Conservation (phyloP, 768 basidiomycete genomes). For the Neoboletus magnificus region DNA sequence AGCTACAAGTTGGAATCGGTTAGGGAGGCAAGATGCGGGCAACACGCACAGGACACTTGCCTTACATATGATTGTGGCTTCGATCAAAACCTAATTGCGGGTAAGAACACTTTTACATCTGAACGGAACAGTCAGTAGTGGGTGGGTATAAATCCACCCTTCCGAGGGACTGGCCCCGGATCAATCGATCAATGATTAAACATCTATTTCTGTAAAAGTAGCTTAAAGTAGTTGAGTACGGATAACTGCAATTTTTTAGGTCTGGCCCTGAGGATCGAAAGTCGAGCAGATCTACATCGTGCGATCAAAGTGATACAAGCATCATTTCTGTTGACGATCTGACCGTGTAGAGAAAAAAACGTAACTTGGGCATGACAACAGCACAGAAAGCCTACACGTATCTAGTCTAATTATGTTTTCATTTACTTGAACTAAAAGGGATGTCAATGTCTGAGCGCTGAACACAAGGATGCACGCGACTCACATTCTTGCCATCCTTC, state of each 20-base stretch:
- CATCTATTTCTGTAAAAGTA: background rate
- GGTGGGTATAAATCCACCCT: background rate
- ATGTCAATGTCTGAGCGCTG: background rate
- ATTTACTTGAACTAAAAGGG: conserved; percentile 22
- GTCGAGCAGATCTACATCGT: background rate
- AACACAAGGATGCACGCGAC: conserved; percentile 31
- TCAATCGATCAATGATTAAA: background rate
- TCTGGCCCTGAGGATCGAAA: background rate
- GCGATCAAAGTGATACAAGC: background rate
- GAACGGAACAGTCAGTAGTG: background rate
- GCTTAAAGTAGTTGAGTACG: background rate
- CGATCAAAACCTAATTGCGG: background rate
- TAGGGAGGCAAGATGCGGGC: too few species aligned
- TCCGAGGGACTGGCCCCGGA: background rate
- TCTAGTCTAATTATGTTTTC: conserved; percentile 15
- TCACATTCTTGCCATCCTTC: conserved; percentile 86
- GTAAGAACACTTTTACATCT: background rate
- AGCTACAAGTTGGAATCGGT: too few species aligned
- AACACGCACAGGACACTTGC: too few species aligned
- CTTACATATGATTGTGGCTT: background rate
- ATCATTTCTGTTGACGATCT: background rate
- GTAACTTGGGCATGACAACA: conserved; percentile 2
- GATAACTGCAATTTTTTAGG: background rate
- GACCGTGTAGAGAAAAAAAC: background rate
- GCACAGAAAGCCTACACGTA: conserved; percentile 22